Base-by-base conservation (phyloP, 2,329 filamentous ascomycete genomes). In the Diaporthe destruens region DNA sequence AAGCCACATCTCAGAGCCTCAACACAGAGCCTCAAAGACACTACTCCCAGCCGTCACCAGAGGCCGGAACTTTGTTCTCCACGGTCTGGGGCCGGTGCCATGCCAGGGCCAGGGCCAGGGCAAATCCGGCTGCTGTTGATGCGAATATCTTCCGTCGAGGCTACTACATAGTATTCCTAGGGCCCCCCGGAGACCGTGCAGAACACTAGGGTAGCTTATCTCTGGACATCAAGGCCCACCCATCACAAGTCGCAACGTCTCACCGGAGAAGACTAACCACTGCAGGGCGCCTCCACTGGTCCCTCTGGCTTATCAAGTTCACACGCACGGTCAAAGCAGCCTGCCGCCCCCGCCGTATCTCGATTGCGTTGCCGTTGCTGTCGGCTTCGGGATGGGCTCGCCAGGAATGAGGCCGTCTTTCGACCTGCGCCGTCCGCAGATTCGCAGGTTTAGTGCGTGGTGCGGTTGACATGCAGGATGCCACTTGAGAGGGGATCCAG, bases 141-240 rank as follows among this genome's bases (percentile, higher is more conserved):
- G 14, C 39, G 32, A 39, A 20, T 34, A 39, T 51, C 57, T 44
- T 61, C 39, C 11, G 39, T 20, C n/a, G 14, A 12, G 61, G 4
- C 32, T n/a, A n/a, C n/a, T n/a, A n/a, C n/a, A n/a, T n/a, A n/a
- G n/a, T n/a, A 53, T 66, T 36, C 61, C 44, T 36, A 36, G 44
- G 44, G 61, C 61, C 44, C 29, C 29, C 29, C n/a, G 32, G 14
- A n/a, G 61, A n/a, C 32, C 20, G 12, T 29, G 61, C 20, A 39
- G 61, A 29, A 32, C 5, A 5, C 29, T 29, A 29, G 29, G 29
- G 29, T 53, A 39, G 61, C 61, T 66, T 53, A 66, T 53, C 44
- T 66, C 61, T 66, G 61, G 61, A 53, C 61, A 66, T 66, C 61
- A 66, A 66, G 61, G 61, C 36, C 61, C 61, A 53, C 32, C 61